These are phyloP conservation scores for Paraphaeosphaeria minitans DNA, from an alignment of 2,329 filamentous ascomycete species.

Conservation along the genomic window DNA sequence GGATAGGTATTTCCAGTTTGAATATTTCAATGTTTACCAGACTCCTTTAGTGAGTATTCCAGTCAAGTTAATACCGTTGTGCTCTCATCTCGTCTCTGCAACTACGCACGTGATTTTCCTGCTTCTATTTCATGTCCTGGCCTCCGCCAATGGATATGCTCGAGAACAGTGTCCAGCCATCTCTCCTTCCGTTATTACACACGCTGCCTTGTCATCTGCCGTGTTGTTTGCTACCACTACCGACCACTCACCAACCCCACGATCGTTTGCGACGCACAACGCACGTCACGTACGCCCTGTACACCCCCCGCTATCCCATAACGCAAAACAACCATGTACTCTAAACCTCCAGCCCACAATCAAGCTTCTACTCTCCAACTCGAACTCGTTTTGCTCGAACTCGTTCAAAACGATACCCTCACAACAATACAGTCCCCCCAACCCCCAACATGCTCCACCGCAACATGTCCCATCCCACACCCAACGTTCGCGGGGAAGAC, in stretches of 20 bases:
- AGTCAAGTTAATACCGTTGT: too few relatives aligned
- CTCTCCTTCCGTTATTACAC: background rate
- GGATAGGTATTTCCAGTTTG: background rate
- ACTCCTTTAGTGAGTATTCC: too few relatives aligned
- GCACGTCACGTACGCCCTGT: background rate
- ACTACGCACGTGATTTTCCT: too few relatives aligned
- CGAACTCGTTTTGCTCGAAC: too few relatives aligned
- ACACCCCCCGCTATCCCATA: background rate
- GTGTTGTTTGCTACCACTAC: background rate
- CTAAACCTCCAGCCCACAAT: background rate
- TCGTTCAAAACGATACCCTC: background rate
- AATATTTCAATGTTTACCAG: background rate
- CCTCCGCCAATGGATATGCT: too few relatives aligned
- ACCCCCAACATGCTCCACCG: constrained; percentile 2
- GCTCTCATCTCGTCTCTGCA: too few relatives aligned
- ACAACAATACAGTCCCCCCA: too few relatives aligned
- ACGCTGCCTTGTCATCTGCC: background rate
- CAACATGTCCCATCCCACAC: background rate
- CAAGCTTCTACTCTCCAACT: background rate
- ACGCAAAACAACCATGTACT: background rate
- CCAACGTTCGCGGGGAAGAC: constrained; percentile 29
- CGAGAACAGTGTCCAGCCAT: too few relatives aligned
- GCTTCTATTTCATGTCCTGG: too few relatives aligned
- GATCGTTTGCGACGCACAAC: constrained; percentile 1
- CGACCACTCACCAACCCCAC: background rate